Percentiles rank a stretch among this genome's conserved stretches.
phyloP scores from a whole-genome alignment of 495 filamentous ascomycete genomes.

The Stereocaulon alpinum region DNA sequence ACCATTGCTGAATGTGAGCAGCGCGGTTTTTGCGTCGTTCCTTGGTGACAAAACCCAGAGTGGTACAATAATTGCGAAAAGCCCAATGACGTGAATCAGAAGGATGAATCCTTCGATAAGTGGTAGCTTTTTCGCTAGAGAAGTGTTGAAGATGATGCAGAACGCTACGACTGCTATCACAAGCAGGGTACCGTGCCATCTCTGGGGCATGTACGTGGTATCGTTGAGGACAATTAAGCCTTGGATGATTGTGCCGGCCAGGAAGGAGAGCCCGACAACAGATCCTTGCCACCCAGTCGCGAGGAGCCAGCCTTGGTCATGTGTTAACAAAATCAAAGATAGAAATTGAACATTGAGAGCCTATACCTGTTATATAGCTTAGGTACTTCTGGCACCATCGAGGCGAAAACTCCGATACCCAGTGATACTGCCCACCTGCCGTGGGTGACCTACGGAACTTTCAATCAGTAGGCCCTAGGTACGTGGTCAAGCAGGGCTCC shows the following conservation, averaged over 20 bases:
- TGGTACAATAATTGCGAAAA: slow-evolving; percentile 52
- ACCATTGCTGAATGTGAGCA: slow-evolving; percentile 42
- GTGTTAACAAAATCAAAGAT: background rate
- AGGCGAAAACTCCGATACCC: slow-evolving; percentile 51
- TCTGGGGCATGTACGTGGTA: slow-evolving; percentile 32
- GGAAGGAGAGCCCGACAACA: slow-evolving; percentile 42
- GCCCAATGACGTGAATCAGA: slow-evolving; percentile 49
- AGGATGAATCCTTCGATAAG: slow-evolving; percentile 48
- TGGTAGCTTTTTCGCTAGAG: slow-evolving; percentile 42
- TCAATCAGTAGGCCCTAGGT: background rate
- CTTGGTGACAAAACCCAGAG: slow-evolving; percentile 44
- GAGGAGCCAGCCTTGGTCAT: slow-evolving; percentile 43
- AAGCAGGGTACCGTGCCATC: slow-evolving; percentile 53
- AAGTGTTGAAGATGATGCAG: slow-evolving; percentile 46
- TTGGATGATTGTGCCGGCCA: slow-evolving; percentile 49
- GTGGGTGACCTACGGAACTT: slow-evolving; percentile 32
- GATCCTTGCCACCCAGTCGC: slow-evolving; percentile 51
- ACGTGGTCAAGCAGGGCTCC: slow-evolving; percentile 7
- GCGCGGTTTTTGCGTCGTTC: slow-evolving; percentile 37
- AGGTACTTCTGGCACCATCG: slow-evolving; percentile 43
- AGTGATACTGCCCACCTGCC: slow-evolving; percentile 45
- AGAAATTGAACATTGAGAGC: background rate
- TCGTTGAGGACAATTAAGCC: slow-evolving; percentile 41
- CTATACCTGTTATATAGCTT: slow-evolving; percentile 47
- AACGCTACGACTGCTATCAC: slow-evolving; percentile 41